These are phyloP conservation scores for Ceratobasidium sp. DNA, from an alignment of 1,284 basidiomycete species.

Conservation along the genomic window DNA sequence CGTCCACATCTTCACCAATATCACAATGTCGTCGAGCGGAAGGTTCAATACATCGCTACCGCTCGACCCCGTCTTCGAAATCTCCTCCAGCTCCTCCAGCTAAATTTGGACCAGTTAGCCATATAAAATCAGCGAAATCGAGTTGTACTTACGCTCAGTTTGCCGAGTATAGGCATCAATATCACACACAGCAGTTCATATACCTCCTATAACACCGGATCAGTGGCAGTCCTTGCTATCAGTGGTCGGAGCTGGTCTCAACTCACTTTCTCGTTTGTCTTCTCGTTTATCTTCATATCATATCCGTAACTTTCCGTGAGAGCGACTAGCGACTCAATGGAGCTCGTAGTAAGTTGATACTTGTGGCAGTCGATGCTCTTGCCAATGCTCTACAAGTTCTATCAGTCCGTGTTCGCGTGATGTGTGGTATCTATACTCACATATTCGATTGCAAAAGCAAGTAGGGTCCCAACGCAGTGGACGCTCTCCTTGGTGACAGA, in stretches of 20 bases:
- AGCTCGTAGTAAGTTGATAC: background rate
- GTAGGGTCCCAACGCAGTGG: background rate
- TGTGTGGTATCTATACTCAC: background rate
- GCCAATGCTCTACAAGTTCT: background rate
- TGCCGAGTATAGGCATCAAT: background rate
- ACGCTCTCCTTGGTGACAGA: background rate
- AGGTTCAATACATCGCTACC: background rate
- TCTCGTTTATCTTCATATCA: background rate
- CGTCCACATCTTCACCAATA: slow-evolving; percentile 3
- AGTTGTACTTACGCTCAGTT: background rate
- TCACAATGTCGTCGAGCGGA: background rate
- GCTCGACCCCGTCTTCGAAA: background rate
- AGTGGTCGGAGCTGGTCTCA: background rate
- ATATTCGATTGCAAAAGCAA: background rate
- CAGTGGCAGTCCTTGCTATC: background rate
- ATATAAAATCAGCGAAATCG: background rate
- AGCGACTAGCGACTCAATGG: background rate
- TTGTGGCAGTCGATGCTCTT: background rate
- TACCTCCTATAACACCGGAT: background rate
- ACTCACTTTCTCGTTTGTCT: background rate
- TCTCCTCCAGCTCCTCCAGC: background rate
- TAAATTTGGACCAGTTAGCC: background rate
- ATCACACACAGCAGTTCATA: background rate
- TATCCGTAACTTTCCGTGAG: slow-evolving; percentile 1
- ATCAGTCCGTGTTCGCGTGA: background rate